Conservation (phyloP, 2,329 filamentous ascomycete species). For the Fusarium coffeatum region DNA sequence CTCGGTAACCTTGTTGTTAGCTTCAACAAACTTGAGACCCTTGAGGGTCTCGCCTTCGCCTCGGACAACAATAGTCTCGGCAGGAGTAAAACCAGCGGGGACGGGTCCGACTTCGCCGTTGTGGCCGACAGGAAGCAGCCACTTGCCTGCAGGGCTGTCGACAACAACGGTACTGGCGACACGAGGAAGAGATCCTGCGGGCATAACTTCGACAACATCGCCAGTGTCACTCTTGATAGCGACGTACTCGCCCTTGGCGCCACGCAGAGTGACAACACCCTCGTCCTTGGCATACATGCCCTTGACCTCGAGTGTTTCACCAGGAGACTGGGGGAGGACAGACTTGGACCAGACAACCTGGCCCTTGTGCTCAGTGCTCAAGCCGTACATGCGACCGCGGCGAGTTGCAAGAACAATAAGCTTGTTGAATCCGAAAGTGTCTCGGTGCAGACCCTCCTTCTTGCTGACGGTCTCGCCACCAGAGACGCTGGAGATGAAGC, state of each 20-base stretch:
- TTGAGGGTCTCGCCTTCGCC: conserved; percentile 62
- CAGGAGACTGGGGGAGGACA: conserved; percentile 66
- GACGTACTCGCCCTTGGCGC: conserved; percentile 70
- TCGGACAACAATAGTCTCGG: conserved; percentile 66
- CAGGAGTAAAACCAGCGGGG: conserved; percentile 59
- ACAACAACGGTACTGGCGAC: conserved; percentile 62
- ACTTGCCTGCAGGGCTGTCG: conserved; percentile 63
- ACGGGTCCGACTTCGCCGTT: conserved; percentile 62
- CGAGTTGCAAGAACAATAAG: conserved; percentile 82
- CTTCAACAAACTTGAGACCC: conserved; percentile 64
- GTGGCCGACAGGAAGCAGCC: conserved; percentile 64
- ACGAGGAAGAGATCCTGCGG: conserved; percentile 46
- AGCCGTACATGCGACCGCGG: conserved; percentile 80
- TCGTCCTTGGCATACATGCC: conserved; percentile 72
- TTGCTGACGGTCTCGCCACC: conserved; percentile 63
- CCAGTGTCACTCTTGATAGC: conserved; percentile 66
- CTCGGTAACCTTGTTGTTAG: conserved; percentile 56
- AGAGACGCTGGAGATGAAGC: conserved; percentile 73
- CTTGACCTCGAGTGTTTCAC: conserved; percentile 72
- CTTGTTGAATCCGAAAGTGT: conserved; percentile 91
- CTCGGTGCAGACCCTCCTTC: conserved; percentile 66
- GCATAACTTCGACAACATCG: conserved; percentile 59
- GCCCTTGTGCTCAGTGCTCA: conserved; percentile 81
- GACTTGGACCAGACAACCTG: conserved; percentile 80
- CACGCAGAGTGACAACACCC: conserved; percentile 68